phyloP scores from a whole-genome alignment of 164 flowering plant species.

The Piper longum region DNA sequence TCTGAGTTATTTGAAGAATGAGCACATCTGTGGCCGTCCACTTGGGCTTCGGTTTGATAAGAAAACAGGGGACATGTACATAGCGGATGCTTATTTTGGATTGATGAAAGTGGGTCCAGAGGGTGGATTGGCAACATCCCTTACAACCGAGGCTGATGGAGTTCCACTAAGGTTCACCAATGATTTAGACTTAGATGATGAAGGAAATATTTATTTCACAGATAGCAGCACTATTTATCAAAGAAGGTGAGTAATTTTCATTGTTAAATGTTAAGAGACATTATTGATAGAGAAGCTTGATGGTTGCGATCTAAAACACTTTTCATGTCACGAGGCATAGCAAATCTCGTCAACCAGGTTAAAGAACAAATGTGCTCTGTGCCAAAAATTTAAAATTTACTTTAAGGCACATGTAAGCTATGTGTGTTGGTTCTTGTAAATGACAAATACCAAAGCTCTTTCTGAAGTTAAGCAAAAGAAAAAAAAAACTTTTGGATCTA shows the following conservation, averaged over 20 bases:
- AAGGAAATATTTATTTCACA: slow-evolving; percentile 83
- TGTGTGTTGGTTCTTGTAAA: neutral
- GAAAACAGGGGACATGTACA: slow-evolving; percentile 78
- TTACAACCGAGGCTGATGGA: slow-evolving; percentile 70
- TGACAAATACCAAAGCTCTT: neutral
- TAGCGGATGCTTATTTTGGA: slow-evolving; percentile 97
- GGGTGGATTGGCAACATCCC: slow-evolving; percentile 76
- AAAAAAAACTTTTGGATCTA: too few species aligned
- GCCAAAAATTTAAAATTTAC: too few species aligned
- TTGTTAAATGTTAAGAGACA: too few species aligned
- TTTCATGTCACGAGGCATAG: too few species aligned
- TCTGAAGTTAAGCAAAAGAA: neutral
- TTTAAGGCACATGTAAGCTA: neutral
- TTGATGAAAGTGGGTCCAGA: slow-evolving; percentile 84
- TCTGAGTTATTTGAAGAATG: slow-evolving; percentile 51
- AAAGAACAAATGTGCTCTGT: too few species aligned
- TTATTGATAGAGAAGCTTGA: neutral
- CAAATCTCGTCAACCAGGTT: too few species aligned
- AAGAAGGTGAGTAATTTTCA: slow-evolving; percentile 41
- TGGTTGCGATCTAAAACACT: neutral
- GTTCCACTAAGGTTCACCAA: slow-evolving; percentile 72
- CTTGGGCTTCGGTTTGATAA: slow-evolving; percentile 82
- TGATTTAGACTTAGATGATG: slow-evolving; percentile 81
- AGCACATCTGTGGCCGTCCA: slow-evolving; percentile 94
- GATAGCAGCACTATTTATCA: slow-evolving; percentile 76